These are phyloP conservation scores for Castanea sativa DNA, from an alignment of 306 rosid genomes.

Conservation along the genomic window DNA sequence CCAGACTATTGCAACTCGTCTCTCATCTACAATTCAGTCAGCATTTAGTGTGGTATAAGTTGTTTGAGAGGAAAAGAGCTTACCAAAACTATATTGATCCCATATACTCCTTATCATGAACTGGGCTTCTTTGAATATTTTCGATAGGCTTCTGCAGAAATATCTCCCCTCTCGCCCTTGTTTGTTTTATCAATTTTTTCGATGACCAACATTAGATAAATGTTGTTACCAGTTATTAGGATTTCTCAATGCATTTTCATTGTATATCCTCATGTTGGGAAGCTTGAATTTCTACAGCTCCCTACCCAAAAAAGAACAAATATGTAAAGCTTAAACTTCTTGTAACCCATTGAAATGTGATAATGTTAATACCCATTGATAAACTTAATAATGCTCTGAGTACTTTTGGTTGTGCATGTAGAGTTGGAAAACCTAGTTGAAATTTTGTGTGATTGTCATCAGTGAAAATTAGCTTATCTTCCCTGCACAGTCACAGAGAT, in stretches of 20 bases:
- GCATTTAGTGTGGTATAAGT: constrained; percentile 76
- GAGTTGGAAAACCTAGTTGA: background rate
- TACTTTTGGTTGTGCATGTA: background rate
- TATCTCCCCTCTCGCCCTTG: background rate
- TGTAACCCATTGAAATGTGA: background rate
- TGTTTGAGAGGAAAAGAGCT: background rate
- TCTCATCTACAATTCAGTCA: constrained; percentile 78
- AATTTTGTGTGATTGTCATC: background rate
- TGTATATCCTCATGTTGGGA: background rate
- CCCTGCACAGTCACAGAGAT: background rate
- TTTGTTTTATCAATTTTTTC: no score
- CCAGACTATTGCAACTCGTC: constrained; percentile 69
- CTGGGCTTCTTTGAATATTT: background rate
- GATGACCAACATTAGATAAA: no score
- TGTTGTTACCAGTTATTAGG: background rate
- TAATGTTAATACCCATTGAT: background rate
- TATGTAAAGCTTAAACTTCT: background rate
- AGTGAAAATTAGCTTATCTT: background rate
- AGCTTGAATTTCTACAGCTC: background rate
- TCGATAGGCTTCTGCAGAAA: background rate
- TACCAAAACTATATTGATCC: background rate
- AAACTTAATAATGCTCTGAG: background rate
- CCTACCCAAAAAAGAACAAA: background rate
- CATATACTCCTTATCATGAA: background rate
- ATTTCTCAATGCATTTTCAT: background rate